Evolutionary conservation across 306 rosid genomes (phyloP).

Genomic region (Prunus davidiana): DNA sequence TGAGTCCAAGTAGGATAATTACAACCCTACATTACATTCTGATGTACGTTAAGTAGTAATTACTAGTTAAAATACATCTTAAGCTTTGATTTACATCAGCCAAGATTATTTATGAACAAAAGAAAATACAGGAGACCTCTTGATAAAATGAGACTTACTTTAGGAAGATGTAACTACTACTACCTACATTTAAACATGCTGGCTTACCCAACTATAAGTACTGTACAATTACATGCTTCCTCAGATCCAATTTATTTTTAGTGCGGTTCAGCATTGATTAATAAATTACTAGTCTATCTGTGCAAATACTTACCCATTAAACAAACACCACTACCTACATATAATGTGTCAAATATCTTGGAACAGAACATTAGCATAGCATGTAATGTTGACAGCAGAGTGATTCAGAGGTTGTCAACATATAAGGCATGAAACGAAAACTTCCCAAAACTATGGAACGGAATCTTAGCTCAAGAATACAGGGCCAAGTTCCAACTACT

Average conservation of each 20-base stretch:
- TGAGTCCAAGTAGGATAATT: not conserved
- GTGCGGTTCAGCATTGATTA: not conserved
- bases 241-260: not conserved
- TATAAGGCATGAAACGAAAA: not conserved
- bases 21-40: not conserved
- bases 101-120: not conserved
- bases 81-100: not conserved
- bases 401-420: too few species aligned
- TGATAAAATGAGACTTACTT: not conserved
- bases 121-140: not conserved
- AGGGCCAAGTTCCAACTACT: not conserved
- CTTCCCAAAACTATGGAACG: not conserved
- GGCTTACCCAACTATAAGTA: not conserved
- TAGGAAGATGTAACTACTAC: not conserved
- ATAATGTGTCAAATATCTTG: too few species aligned
- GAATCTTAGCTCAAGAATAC: not conserved
- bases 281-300: too few species aligned
- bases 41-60: too few species aligned
- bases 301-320: too few species aligned
- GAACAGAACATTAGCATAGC: too few species aligned
- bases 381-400: not conserved
- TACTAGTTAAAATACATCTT: too few species aligned
- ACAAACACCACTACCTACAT: too few species aligned
- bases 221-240: not conserved
- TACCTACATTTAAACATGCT: not conserved